phyloP scores from a whole-genome alignment of 1,284 basidiomycete species.

The Leccinum laetum region DNA sequence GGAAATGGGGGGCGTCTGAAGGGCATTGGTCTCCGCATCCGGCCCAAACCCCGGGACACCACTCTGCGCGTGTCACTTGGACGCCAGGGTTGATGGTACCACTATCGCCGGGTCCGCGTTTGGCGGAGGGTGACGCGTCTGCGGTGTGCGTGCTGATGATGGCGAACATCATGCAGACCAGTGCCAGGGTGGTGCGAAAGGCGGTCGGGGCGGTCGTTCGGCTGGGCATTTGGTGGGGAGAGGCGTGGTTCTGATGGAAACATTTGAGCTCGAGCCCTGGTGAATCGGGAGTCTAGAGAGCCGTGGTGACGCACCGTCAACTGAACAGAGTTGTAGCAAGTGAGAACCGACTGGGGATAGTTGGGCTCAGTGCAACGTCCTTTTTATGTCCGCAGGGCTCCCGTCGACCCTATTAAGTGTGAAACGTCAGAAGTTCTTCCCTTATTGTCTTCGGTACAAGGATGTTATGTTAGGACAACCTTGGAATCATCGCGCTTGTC shows the following conservation, averaged over 20 bases:
- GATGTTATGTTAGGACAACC: neutral
- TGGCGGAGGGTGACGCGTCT: neutral
- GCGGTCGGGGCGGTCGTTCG: neutral
- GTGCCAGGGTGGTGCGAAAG: neutral
- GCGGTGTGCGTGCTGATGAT: neutral
- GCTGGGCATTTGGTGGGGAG: neutral
- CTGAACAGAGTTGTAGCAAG: neutral
- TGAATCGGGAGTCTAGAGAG: slow-evolving; percentile 28
- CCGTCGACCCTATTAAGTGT: neutral
- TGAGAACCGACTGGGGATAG: neutral
- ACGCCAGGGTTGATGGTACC: neutral
- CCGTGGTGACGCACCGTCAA: neutral
- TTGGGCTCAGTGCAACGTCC: neutral
- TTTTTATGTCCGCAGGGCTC: neutral
- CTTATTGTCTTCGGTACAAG: neutral
- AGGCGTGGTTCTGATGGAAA: neutral
- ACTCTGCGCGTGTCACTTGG: neutral
- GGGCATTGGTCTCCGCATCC: slow-evolving; percentile 16
- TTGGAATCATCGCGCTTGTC: neutral
- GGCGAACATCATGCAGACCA: neutral
- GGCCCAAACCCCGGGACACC: slow-evolving; percentile 13
- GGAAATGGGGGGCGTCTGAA: slow-evolving; percentile 9
- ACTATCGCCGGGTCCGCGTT: neutral
- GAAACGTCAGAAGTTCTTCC: neutral
- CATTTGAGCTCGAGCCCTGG: neutral